phyloP scores from a whole-genome alignment of 345 rosid genomes.

The Lepidium didymum region DNA sequence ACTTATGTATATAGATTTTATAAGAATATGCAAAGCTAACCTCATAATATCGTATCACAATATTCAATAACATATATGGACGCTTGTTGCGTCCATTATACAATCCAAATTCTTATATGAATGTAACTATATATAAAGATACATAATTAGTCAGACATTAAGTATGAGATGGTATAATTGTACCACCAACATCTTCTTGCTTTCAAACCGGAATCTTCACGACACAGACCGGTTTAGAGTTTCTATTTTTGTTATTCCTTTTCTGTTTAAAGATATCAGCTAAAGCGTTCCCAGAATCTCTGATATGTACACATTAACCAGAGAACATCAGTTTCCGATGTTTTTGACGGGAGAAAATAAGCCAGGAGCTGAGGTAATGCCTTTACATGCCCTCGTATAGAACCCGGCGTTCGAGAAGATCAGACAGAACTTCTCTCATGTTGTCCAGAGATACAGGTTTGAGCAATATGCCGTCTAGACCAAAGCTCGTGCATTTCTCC shows the following conservation, averaged over 20 bases:
- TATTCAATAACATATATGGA: too few relatives aligned
- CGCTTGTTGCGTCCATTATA: neutral
- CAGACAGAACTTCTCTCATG: conserved; percentile 67
- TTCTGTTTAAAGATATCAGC: neutral
- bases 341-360: neutral
- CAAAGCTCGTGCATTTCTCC: conserved; percentile 79
- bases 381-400: conserved; percentile 43
- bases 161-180: neutral
- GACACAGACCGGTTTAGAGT: neutral
- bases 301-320: conserved; percentile 31
- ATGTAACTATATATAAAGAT: neutral
- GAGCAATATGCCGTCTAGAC: conserved; percentile 67
- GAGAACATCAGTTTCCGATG: conserved; percentile 22
- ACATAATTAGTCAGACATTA: conserved; percentile 13
- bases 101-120: conserved; percentile 3
- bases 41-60: too few relatives aligned
- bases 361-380: neutral
- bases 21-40: too few relatives aligned
- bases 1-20: too few relatives aligned
- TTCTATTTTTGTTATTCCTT: conserved; percentile 2
- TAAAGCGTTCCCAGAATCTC: conserved; percentile 15
- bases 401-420: conserved; percentile 62
- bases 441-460: conserved; percentile 83
- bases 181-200: conserved; percentile 5
- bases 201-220: conserved; percentile 2